Evolutionary conservation across 495 filamentous ascomycete species (phyloP).

Genomic region (Aspergillus avenaceus): DNA sequence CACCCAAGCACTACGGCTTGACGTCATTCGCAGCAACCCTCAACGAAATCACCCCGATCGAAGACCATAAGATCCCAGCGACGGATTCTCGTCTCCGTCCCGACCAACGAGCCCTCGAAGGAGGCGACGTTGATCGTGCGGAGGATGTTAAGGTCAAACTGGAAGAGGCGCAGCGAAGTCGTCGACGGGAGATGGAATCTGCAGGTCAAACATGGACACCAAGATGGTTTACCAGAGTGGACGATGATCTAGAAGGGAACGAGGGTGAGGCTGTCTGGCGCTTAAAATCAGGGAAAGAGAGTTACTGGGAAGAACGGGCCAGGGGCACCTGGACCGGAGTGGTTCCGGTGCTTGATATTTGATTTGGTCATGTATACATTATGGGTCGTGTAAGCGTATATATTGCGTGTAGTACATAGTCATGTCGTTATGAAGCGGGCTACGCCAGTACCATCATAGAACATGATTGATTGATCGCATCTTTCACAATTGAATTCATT

Average conservation of each 20-base stretch:
- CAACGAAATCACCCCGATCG: slow-evolving; percentile 83
- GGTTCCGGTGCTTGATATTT: slow-evolving; percentile 62
- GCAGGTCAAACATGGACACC: slow-evolving; percentile 66
- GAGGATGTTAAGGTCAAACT: slow-evolving; percentile 78
- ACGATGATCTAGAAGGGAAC: slow-evolving; percentile 35
- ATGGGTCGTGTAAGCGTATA: background rate
- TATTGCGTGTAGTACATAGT: background rate
- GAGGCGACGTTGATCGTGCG: slow-evolving; percentile 76
- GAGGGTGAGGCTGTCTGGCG: slow-evolving; percentile 75
- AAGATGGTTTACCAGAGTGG: slow-evolving; percentile 74
- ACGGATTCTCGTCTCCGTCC: slow-evolving; percentile 82
- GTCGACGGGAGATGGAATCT: slow-evolving; percentile 73
- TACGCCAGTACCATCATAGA: no score
- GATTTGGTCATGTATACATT: background rate
- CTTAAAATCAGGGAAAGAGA: slow-evolving; percentile 72
- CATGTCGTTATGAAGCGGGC: background rate
- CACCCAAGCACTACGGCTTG: slow-evolving; percentile 76
- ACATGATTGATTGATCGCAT: no score
- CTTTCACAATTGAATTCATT: no score
- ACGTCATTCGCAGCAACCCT: slow-evolving; percentile 80
- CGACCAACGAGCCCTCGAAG: slow-evolving; percentile 87
- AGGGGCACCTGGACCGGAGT: slow-evolving; percentile 67
- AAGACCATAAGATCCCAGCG: slow-evolving; percentile 64
- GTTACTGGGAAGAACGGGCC: slow-evolving; percentile 86
- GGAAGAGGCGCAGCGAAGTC: slow-evolving; percentile 77